Percentiles rank a stretch among this genome's conserved stretches.
Conservation (phyloP, 441 rosid species). For the Gossypium davidsonii region DNA sequence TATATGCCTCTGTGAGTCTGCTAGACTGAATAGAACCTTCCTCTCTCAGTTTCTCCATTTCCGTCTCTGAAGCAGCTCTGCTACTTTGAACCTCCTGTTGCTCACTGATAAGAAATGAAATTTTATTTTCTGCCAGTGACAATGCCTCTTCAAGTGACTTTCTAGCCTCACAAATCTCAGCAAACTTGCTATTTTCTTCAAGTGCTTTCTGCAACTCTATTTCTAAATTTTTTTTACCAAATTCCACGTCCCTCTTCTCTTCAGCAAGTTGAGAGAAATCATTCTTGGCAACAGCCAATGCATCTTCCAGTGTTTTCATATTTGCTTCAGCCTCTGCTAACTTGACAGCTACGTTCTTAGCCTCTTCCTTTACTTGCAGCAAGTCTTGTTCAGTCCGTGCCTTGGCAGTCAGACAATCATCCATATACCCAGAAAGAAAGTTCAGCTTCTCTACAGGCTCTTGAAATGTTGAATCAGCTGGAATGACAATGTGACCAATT, state of each 20-base stretch:
- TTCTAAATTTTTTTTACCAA: conserved; percentile 43
- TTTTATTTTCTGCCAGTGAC: conserved; percentile 47
- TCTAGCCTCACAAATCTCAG: conserved; percentile 44
- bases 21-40: conserved; percentile 43
- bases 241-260: conserved; percentile 43
- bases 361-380: conserved; percentile 44
- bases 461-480: conserved; percentile 38
- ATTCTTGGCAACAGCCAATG: conserved; percentile 45
- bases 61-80: conserved; percentile 41
- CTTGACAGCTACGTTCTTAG: conserved; percentile 33
- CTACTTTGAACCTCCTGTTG: conserved; percentile 61
- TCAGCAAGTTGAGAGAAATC: conserved; percentile 40
- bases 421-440: conserved; percentile 51
- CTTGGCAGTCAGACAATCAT: conserved; percentile 54
- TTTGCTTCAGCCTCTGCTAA: conserved; percentile 49
- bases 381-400: conserved; percentile 48
- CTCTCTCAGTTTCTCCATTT: conserved; percentile 47
- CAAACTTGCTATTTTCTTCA: conserved; percentile 44
- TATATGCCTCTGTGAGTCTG: conserved; percentile 50
- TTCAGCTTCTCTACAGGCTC: conserved; percentile 63
- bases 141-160: conserved; percentile 66
- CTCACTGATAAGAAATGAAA: conserved; percentile 47
- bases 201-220: conserved; percentile 52
- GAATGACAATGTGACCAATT: conserved; percentile 43
- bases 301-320: conserved; percentile 48